These are phyloP conservation scores for Pyrus hybrid DNA, from an alignment of 331 rosid genomes.

Conservation along the genomic window DNA sequence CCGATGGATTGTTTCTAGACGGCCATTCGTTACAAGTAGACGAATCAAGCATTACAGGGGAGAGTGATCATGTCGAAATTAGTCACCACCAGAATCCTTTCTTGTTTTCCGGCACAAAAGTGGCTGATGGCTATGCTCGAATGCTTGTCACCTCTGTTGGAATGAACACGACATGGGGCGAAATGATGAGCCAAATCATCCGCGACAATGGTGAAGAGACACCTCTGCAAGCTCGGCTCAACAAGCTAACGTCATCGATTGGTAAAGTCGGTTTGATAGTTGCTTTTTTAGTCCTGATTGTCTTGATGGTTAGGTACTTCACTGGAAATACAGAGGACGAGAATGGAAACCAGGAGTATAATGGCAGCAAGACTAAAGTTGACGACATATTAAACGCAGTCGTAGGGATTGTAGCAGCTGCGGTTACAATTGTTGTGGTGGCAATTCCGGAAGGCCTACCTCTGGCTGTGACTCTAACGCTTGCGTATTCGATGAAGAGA, in stretches of 20 bases:
- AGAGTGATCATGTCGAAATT: slow-evolving; percentile 24
- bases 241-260: slow-evolving; percentile 13
- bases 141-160: slow-evolving; percentile 28
- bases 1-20: slow-evolving; percentile 26
- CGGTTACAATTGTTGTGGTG: slow-evolving; percentile 26
- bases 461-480: slow-evolving; percentile 4
- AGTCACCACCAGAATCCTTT: slow-evolving; percentile 11
- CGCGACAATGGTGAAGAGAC: slow-evolving; percentile 9
- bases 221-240: slow-evolving; percentile 20
- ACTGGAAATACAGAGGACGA: slow-evolving; percentile 25
- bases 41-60: slow-evolving; percentile 31
- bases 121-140: slow-evolving; percentile 19
- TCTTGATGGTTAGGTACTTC: slow-evolving; percentile 25
- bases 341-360: slow-evolving; percentile 20
- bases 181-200: slow-evolving; percentile 27
- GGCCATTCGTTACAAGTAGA: slow-evolving; percentile 23
- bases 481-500: no score
- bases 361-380: slow-evolving; percentile 8
- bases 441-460: slow-evolving; percentile 34
- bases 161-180: slow-evolving; percentile 22
- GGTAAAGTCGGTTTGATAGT: slow-evolving; percentile 29
- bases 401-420: slow-evolving; percentile 15
- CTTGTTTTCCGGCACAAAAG: slow-evolving; percentile 18
- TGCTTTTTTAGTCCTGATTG: slow-evolving; percentile 20
- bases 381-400: slow-evolving; percentile 20